A percentile compares a stretch with the other conserved stretches of the same genome.
These are phyloP conservation scores for Blastosporella zonata DNA, from an alignment of 1,284 basidiomycete species.

Conservation along the genomic window DNA sequence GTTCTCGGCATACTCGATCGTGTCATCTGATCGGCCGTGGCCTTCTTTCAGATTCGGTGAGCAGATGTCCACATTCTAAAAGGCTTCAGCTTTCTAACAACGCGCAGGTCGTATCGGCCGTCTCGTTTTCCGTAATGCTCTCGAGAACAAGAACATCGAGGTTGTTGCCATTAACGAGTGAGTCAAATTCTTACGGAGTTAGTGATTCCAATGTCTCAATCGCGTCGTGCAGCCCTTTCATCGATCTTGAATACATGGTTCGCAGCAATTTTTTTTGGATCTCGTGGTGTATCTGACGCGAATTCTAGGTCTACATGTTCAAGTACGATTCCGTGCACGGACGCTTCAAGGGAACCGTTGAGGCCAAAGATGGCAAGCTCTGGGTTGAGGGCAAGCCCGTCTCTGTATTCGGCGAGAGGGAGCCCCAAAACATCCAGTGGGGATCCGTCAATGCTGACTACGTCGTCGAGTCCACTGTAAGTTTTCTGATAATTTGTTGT, in stretches of 20 bases:
- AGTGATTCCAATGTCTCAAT: slow-evolving; percentile 15
- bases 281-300: not conserved
- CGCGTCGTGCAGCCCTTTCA: slow-evolving; percentile 72
- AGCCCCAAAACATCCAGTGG: slow-evolving; percentile 90
- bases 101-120: slow-evolving; percentile 90
- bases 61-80: slow-evolving; percentile 25
- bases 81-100: slow-evolving; percentile 3
- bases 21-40: slow-evolving; percentile 21
- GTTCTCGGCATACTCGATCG: slow-evolving; percentile 1
- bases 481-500: slow-evolving; percentile 21
- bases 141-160: slow-evolving; percentile 73
- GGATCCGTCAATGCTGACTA: slow-evolving; percentile 81
- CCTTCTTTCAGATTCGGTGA: slow-evolving; percentile 71
- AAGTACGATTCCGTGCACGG: slow-evolving; percentile 99
- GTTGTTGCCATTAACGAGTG: slow-evolving; percentile 91
- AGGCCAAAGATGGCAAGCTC: slow-evolving; percentile 88
- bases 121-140: slow-evolving; percentile 95
- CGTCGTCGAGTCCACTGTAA: slow-evolving; percentile 92
- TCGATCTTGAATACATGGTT: slow-evolving; percentile 94
- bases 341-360: slow-evolving; percentile 87
- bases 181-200: slow-evolving; percentile 29
- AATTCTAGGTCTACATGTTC: slow-evolving; percentile 97
- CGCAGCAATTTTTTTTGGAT: slow-evolving; percentile 14
- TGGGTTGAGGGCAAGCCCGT: slow-evolving; percentile 81
- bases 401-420: slow-evolving; percentile 82